Evolutionary conservation across 1,284 basidiomycete genomes (phyloP).

Genomic region (Salmacisia buchloeana): DNA sequence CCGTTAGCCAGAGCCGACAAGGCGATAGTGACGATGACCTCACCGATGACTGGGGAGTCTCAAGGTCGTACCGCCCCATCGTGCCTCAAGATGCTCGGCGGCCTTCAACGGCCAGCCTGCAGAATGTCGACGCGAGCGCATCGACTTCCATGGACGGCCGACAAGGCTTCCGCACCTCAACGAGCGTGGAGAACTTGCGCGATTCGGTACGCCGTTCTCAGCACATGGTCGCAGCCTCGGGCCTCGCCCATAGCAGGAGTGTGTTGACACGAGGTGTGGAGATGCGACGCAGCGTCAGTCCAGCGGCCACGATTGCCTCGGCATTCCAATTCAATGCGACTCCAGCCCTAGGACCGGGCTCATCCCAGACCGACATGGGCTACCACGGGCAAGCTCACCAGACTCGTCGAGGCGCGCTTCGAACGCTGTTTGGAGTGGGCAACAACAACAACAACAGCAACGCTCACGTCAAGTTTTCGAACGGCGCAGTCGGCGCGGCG

Average conservation of each 20-base stretch:
- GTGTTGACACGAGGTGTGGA: too few species aligned
- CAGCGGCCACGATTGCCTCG: not conserved
- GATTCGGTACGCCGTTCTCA: not conserved
- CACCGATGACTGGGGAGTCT: not conserved
- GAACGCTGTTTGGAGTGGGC: not conserved
- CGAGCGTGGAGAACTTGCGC: not conserved
- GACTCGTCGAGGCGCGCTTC: not conserved
- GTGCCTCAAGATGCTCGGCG: too few species aligned
- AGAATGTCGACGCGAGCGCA: too few species aligned
- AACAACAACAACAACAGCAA: not conserved
- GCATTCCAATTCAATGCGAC: constrained; percentile 5
- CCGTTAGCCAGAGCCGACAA: too few species aligned
- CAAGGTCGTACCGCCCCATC: too few species aligned
- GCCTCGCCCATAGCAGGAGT: too few species aligned
- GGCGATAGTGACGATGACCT: not conserved
- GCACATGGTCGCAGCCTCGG: too few species aligned
- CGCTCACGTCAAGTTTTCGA: not conserved
- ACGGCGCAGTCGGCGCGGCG: not conserved
- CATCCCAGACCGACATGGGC: not conserved
- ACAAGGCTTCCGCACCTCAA: not conserved
- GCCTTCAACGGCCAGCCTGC: too few species aligned
- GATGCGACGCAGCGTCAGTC: not conserved
- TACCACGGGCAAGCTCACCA: not conserved
- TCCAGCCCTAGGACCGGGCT: not conserved
- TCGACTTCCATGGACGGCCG: too few species aligned